Evolutionary conservation across 1,139 yeast genomes (phyloP), one percentile per base, ranked within the genome.

Genomic region (Geotrichum klebahnii): DNA sequence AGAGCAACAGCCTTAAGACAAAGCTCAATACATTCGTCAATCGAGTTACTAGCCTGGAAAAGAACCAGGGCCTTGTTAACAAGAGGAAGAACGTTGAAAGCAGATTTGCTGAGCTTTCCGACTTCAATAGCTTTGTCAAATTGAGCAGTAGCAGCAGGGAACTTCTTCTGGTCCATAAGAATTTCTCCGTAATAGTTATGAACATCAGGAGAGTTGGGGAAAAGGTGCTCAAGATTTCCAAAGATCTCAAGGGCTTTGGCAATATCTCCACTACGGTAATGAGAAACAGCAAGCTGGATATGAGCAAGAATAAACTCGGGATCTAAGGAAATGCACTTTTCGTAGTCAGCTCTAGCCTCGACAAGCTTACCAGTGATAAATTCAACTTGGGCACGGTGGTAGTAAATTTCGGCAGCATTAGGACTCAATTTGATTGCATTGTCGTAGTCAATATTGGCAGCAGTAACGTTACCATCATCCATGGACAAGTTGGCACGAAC

Each of bases 151-250:
- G 98, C 96, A 57, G 78, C 83, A 40, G 71, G 77, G 53, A 78
- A 73, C 59, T 85, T 86, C 61, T 85, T 84, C 62, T 80, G 79
- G 66, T 92, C 97, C 57, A 89, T 82, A 63, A 90, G 76, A 49
- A 92, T 84, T 73, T 92, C 98, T 65, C 97, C 98, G 65, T 82
- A 88, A 70, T 90, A 94, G 74, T 89, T 90, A 71, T 94, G 95
- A 61, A 89, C 86, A 69, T 88, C 97, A 50, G 97, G 88, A 48
- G 84, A 78, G 32, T 92, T 79, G 60, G 96, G 94, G 80, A 87
- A 88, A 66, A 76, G 77, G 67, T 77, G 75, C 63, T 81, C 80
- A 42, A 96, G 88, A 59, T 79, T 81, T 58, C 79, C 76, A 73
- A 92, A 92, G 57, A 80, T 74, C 54, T 78, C 77, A 66, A 80